phyloP scores from a whole-genome alignment of 768 basidiomycete genomes.

The Leccinum uliginosum region DNA sequence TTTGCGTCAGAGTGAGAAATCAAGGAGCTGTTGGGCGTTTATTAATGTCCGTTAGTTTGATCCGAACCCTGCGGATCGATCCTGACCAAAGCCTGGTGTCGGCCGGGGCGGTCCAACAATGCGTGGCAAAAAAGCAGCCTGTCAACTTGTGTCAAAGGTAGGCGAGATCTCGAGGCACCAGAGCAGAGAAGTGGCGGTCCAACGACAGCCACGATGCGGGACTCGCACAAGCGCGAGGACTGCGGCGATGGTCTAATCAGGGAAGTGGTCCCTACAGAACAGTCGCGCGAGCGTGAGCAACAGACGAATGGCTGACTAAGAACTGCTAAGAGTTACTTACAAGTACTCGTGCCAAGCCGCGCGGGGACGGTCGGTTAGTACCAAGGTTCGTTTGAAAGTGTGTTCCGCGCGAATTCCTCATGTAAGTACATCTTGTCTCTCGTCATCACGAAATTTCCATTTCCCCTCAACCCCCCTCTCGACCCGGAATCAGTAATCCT shows the following conservation, averaged over 20 bases:
- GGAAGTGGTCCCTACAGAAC: not conserved
- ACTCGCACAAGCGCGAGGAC: not conserved
- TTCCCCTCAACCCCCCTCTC: conserved; percentile 2
- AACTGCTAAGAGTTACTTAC: no score
- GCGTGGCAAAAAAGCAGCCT: not conserved
- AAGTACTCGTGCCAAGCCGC: conserved; percentile 1
- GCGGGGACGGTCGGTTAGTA: conserved; percentile 8
- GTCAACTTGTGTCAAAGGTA: not conserved
- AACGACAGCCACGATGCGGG: not conserved
- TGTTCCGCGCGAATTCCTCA: conserved; percentile 21
- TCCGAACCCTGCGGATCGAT: not conserved
- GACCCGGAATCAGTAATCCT: conserved; percentile 18
- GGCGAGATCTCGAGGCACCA: not conserved
- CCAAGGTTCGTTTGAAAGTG: conserved; percentile 8
- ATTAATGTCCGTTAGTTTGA: conserved; percentile 2
- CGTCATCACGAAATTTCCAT: conserved; percentile 12
- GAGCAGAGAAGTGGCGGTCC: conserved; percentile 1
- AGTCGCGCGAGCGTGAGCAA: not conserved
- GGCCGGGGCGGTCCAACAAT: conserved; percentile 1
- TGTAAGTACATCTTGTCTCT: conserved; percentile 14
- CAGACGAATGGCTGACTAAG: conserved; percentile 2
- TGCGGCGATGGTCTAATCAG: conserved; percentile 5
- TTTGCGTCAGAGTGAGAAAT: not conserved
- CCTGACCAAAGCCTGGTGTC: not conserved
- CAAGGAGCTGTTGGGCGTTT: not conserved